Base-by-base conservation (phyloP, 1,284 basidiomycete genomes). In the Singerocomus rubriflavus region DNA sequence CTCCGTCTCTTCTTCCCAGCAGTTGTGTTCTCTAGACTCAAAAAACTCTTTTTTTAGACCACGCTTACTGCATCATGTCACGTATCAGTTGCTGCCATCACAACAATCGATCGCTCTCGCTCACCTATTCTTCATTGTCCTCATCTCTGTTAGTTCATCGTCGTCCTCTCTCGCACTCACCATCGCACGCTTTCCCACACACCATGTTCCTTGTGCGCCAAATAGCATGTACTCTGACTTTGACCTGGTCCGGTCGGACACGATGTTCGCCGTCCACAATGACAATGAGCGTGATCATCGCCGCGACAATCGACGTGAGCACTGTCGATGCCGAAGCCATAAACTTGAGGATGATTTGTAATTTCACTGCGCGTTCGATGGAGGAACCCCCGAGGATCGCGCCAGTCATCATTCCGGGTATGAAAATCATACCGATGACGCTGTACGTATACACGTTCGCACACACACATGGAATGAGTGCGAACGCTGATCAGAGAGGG, bases 271-370 rank as follows among this genome's bases (percentile, higher is more conserved):
- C 61, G 62, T 93, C 91, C n/a, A 91, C 79, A 5, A 84, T 75
- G 13, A 84, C 77, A 2, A 67, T 68, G 11, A 91, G 75, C 2
- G 81, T 75, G 35, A 82, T 71, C 46, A 82, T 70, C 1, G 85
- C 84, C 2, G 81, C 79, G 43, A 79, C 71, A 52, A 90, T 84
- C 6, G 82, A 76, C 6, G 83, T 79, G 25, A 93, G 77, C 1
- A 83, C 81, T 0, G 85, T 86, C 49, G 81, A 80, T 0, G 90
- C 84, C 2, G 85, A 84, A 48, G 93, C 89, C 85, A 93, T 90
- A 70, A 93, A 93, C 21, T 21, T 90, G 71, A 93, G 91, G 53
- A 93, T 84, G 85, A 91, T 92, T 62, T 93, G 91, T 11, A 93
- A 70, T 45, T 84, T 81, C 1, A 88, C 88, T 0, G 91, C 91